Evolutionary conservation across 163 green algal genomes (phyloP), one percentile per base, ranked within the genome.

Genomic region (Picocystis sp.): DNA sequence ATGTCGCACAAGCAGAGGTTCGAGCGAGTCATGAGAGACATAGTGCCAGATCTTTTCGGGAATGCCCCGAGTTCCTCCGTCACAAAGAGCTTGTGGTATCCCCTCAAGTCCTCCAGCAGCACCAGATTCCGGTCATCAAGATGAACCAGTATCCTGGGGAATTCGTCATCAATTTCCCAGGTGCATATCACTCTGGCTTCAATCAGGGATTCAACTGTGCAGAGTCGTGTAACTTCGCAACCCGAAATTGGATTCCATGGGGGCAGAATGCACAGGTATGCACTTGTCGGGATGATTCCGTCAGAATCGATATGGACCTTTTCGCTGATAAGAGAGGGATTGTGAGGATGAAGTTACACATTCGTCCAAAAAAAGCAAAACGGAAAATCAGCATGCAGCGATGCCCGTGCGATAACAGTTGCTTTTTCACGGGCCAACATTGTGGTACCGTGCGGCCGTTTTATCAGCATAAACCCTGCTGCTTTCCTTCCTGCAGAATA

Each of bases 51-150:
- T 33, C 53, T 77, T 12, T 74, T 71, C 53, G 63, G 15, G 19
- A 49, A 2, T 87, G 78, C 65, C 63, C 58, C 3, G 67, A 85
- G 63, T 87, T 87, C 63, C 54, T 87, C 49, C 52, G 78, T 11
- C 78, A 87, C 70, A 87, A 87, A 73, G 82, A 89, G 56, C 62
- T 87, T 43, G 55, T 92, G 45, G 60, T 89, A 22, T 81, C 71
- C 3, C 81, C 81, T 2, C 45, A 69, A 52, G 57, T 84, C 51
- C 65, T 92, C 60, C 52, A 78, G 53, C 53, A 64, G 41, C 63
- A 81, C 57, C 67, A 70, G 57, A 83, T 92, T 48, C 76, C 79
- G 1, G 68, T 86, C 48, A 61, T 81, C 17, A 64, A 59, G 43
- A 55, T 76, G 21, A 61, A 78, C 22, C 81, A 92, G 67, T 19